Evolutionary conservation across 257 asterid genomes (phyloP).

Genomic region (Coffea eugenioides): DNA sequence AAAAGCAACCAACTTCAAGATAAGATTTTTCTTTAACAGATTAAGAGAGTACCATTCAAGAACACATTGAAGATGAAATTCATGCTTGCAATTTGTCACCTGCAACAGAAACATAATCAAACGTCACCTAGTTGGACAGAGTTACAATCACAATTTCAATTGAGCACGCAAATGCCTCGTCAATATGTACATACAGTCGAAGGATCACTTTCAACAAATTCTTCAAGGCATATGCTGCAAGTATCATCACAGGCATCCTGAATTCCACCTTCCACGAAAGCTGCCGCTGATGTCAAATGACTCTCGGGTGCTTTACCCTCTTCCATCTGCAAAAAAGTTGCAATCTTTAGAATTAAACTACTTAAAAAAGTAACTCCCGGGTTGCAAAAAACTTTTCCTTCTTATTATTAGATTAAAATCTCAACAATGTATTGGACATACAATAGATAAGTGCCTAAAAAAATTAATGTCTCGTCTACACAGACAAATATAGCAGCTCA

Average conservation of each 20-base stretch:
- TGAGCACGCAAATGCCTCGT: neutral
- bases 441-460: neutral
- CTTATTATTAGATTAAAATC: neutral
- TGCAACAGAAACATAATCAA: slow-evolving; percentile 26
- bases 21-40: neutral
- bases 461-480: neutral
- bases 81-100: slow-evolving; percentile 90
- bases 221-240: slow-evolving; percentile 96
- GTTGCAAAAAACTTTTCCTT: neutral
- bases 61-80: slow-evolving; percentile 88
- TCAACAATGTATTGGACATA: neutral
- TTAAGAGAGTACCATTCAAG: slow-evolving; percentile 63
- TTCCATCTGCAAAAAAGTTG: slow-evolving; percentile 55
- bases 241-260: slow-evolving; percentile 91
- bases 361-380: neutral
- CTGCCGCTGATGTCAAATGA: slow-evolving; percentile 82
- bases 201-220: slow-evolving; percentile 72
- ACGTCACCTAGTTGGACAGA: neutral
- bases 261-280: slow-evolving; percentile 91
- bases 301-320: slow-evolving; percentile 56
- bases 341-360: slow-evolving; percentile 17
- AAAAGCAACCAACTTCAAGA: neutral
- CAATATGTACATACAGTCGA: slow-evolving; percentile 49
- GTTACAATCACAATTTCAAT: slow-evolving; percentile 5
- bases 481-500: neutral